A percentile compares a stretch with the other conserved stretches of the same genome.
Conservation (phyloP, 257 asterid species). For the Przewalskia tangutica region DNA sequence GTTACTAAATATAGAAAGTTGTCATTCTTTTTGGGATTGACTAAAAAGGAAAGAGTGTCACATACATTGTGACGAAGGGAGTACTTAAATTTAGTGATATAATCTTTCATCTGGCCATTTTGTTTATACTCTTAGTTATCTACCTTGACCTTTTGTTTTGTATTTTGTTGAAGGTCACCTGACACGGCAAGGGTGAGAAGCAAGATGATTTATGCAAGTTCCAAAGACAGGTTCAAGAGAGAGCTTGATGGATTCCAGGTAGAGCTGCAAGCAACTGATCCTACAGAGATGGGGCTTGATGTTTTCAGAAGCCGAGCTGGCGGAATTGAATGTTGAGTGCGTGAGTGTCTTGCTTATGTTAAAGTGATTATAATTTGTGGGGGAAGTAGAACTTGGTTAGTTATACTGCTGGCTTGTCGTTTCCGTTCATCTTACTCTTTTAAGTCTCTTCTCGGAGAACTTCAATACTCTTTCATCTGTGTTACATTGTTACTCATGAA, state of each 20-base stretch:
- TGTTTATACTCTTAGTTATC: not conserved
- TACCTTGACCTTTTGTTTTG: not conserved
- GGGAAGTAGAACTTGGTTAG: slow-evolving; percentile 21
- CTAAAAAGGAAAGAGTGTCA: too few species aligned
- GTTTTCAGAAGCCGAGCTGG: slow-evolving; percentile 30
- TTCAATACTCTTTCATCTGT: not conserved
- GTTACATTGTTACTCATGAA: slow-evolving; percentile 19
- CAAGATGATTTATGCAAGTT: slow-evolving; percentile 36
- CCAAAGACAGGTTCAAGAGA: slow-evolving; percentile 39
- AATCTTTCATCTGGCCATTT: not conserved
- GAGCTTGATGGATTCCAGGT: slow-evolving; percentile 30
- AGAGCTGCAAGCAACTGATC: slow-evolving; percentile 36
- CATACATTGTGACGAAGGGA: too few species aligned
- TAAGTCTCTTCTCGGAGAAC: slow-evolving; percentile 9
- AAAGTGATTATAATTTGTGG: slow-evolving; percentile 23
- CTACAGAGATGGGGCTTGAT: slow-evolving; percentile 31
- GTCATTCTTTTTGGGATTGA: too few species aligned
- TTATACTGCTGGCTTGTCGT: slow-evolving; percentile 9
- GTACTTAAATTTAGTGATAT: not conserved
- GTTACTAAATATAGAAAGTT: too few species aligned
- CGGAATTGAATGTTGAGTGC: slow-evolving; percentile 6
- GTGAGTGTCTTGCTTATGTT: slow-evolving; percentile 13
- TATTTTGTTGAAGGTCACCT: slow-evolving; percentile 22
- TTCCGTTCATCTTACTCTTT: slow-evolving; percentile 5
- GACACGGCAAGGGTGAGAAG: slow-evolving; percentile 26